These are phyloP conservation scores for Didymella glomerata DNA, from an alignment of 2,329 filamentous ascomycete genomes.

Conservation along the genomic window DNA sequence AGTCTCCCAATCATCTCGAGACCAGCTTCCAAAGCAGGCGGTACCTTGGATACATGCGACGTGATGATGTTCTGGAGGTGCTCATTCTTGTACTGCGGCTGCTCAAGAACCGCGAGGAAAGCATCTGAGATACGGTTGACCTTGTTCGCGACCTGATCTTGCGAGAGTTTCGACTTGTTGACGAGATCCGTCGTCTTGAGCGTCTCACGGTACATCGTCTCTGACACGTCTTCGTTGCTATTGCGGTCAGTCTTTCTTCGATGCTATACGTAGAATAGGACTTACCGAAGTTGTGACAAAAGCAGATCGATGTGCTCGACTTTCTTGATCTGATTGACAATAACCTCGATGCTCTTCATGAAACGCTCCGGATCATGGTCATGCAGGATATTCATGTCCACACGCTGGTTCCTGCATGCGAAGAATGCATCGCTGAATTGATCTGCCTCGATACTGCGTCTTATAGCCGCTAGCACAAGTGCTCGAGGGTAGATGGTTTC, in stretches of 20 bases:
- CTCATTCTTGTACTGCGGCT: slow-evolving; percentile 60
- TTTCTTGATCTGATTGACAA: slow-evolving; percentile 85
- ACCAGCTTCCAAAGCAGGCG: slow-evolving; percentile 88
- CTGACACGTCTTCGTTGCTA: slow-evolving; percentile 87
- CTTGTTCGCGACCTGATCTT: slow-evolving; percentile 61
- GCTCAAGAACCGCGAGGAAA: slow-evolving; percentile 73
- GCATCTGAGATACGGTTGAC: slow-evolving; percentile 90
- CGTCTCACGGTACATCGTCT: slow-evolving; percentile 93
- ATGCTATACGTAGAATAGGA: too few relatives aligned
- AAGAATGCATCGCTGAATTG: slow-evolving; percentile 86
- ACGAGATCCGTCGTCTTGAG: slow-evolving; percentile 56
- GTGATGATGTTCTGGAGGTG: slow-evolving; percentile 93
- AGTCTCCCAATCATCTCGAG: slow-evolving; percentile 80
- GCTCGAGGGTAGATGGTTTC: slow-evolving; percentile 95
- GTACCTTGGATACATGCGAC: slow-evolving; percentile 90
- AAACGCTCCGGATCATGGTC: slow-evolving; percentile 92
- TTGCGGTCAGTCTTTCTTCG: slow-evolving; percentile 13
- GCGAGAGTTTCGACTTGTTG: slow-evolving; percentile 31
- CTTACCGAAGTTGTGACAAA: slow-evolving; percentile 80
- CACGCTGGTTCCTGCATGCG: slow-evolving; percentile 88
- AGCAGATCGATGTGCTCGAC: slow-evolving; percentile 88
- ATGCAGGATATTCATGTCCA: slow-evolving; percentile 97
- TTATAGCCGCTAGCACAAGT: slow-evolving; percentile 89
- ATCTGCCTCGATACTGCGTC: slow-evolving; percentile 78
- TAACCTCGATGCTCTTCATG: slow-evolving; percentile 74